Evolutionary conservation across 2,329 filamentous ascomycete genomes (phyloP).

Genomic region (Colletotrichum sansevieriae): DNA sequence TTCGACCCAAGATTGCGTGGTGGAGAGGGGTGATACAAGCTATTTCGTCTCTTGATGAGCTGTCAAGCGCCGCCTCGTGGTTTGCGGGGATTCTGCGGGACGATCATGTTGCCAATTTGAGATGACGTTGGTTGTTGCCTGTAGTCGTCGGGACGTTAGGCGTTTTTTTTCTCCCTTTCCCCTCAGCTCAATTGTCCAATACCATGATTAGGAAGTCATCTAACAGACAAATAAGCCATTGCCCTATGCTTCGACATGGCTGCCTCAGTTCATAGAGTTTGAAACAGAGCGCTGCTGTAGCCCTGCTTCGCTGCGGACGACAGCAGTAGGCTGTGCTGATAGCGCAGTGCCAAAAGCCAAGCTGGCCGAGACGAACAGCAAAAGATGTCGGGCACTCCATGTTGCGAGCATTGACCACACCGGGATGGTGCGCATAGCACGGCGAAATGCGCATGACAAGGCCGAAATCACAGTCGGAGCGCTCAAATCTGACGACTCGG

Average conservation of each 20-base stretch:
- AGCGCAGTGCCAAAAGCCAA: conserved; percentile 7
- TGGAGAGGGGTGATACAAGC: conserved; percentile 21
- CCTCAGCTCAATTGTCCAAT: neutral
- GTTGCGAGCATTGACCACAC: conserved; percentile 36
- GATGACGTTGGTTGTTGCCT: conserved; percentile 23
- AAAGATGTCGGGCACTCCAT: conserved; percentile 33
- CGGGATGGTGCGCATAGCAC: conserved; percentile 38
- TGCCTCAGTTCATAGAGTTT: conserved; percentile 2
- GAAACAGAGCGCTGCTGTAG: conserved; percentile 12
- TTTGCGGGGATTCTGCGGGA: conserved; percentile 40
- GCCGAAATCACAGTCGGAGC: conserved; percentile 37
- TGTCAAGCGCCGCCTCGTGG: conserved; percentile 35
- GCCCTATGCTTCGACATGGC: conserved; percentile 7
- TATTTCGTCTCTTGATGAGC: conserved; percentile 33
- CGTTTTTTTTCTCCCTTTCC: neutral
- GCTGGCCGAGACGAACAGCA: conserved; percentile 22
- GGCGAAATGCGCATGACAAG: conserved; percentile 39
- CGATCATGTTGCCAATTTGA: conserved; percentile 28
- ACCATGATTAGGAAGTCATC: neutral
- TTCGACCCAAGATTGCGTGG: conserved; percentile 1
- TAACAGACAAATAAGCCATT: conserved; percentile 3
- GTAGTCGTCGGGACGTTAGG: neutral
- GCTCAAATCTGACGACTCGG: conserved; percentile 34
- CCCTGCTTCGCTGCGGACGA: neutral
- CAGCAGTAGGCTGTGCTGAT: neutral